Percentiles rank a stretch among this genome's conserved stretches.
phyloP scores from a whole-genome alignment of 352 stramenopile species.

The Phytophthora rubi region DNA sequence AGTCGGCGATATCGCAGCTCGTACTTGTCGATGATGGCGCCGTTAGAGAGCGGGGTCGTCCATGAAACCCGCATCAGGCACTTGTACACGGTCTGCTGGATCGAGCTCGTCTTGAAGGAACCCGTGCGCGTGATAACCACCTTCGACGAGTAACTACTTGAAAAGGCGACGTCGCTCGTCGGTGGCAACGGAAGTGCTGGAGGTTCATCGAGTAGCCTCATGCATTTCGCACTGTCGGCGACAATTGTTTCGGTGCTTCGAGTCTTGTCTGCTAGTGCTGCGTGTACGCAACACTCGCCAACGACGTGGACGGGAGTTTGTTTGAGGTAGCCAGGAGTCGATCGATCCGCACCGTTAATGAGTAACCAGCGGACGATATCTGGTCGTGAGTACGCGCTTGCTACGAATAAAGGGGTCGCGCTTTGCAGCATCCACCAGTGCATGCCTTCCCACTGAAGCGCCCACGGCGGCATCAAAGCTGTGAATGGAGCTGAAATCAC shows the following conservation, averaged over 20 bases:
- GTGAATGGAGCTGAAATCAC: conserved; percentile 62
- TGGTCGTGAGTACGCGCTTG: conserved; percentile 62
- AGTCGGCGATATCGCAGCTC: conserved; percentile 64
- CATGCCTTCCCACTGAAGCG: conserved; percentile 72
- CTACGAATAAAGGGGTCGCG: conserved; percentile 71
- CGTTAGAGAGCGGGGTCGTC: conserved; percentile 71
- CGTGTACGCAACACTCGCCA: conserved; percentile 60
- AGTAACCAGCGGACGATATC: conserved; percentile 64
- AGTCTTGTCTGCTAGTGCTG: conserved; percentile 15
- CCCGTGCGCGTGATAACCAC: conserved; percentile 43
- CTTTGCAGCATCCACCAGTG: conserved; percentile 80
- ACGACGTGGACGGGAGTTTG: conserved; percentile 56
- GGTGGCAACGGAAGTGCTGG: conserved; percentile 42
- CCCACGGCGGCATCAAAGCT: conserved; percentile 55
- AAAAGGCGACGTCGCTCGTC: conserved; percentile 34
- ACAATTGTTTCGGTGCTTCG: conserved; percentile 20
- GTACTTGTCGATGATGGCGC: conserved; percentile 75
- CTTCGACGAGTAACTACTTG: conserved; percentile 48
- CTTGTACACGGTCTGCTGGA: conserved; percentile 63
- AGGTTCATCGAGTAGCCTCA: conserved; percentile 43
- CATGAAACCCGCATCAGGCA: conserved; percentile 58
- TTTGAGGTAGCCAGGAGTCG: conserved; percentile 56
- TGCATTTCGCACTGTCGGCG: conserved; percentile 48
- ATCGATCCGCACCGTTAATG: conserved; percentile 59
- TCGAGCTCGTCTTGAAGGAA: conserved; percentile 27